phyloP scores from a whole-genome alignment of 176 grass and related monocot species.

The Triticum monococcum region DNA sequence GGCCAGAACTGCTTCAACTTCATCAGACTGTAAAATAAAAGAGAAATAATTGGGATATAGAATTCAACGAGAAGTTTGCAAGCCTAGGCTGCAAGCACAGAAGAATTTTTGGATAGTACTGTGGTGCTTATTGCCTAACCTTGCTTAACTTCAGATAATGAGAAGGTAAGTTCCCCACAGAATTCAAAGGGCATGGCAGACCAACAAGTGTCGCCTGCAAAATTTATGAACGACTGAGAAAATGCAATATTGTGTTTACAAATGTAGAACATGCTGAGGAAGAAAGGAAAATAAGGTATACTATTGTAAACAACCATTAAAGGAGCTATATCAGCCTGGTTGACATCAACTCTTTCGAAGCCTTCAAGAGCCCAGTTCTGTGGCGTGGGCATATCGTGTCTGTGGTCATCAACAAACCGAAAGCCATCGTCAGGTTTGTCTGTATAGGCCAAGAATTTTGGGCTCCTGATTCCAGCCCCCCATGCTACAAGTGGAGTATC shows the following conservation, averaged over 20 bases:
- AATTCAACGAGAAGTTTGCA: background rate
- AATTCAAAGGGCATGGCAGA: slow-evolving; percentile 89
- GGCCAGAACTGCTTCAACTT: slow-evolving; percentile 89
- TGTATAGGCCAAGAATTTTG: slow-evolving; percentile 52
- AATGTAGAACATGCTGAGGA: slow-evolving; percentile 28
- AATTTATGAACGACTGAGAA: slow-evolving; percentile 27
- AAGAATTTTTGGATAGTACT: background rate
- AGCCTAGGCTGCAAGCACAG: slow-evolving; percentile 18
- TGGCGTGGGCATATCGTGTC: slow-evolving; percentile 78
- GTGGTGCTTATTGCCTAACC: slow-evolving; percentile 41
- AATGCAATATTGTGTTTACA: slow-evolving; percentile 8
- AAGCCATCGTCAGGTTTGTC: slow-evolving; percentile 77
- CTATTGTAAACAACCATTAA: slow-evolving; percentile 67
- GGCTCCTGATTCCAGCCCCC: slow-evolving; percentile 87
- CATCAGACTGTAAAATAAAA: slow-evolving; percentile 60
- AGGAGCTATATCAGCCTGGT: slow-evolving; percentile 94
- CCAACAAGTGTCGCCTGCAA: slow-evolving; percentile 91
- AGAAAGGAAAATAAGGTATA: slow-evolving; percentile 31
- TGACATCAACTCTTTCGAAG: slow-evolving; percentile 93
- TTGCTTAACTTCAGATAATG: slow-evolving; percentile 81
- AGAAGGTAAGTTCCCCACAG: slow-evolving; percentile 82
- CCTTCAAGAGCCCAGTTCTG: slow-evolving; percentile 77
- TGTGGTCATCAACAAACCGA: slow-evolving; percentile 94
- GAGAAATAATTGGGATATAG: slow-evolving; percentile 35
- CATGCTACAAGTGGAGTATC: slow-evolving; percentile 95